These are phyloP conservation scores for Talaromyces wortmannii DNA, from an alignment of 495 filamentous ascomycete genomes.

Conservation along the genomic window DNA sequence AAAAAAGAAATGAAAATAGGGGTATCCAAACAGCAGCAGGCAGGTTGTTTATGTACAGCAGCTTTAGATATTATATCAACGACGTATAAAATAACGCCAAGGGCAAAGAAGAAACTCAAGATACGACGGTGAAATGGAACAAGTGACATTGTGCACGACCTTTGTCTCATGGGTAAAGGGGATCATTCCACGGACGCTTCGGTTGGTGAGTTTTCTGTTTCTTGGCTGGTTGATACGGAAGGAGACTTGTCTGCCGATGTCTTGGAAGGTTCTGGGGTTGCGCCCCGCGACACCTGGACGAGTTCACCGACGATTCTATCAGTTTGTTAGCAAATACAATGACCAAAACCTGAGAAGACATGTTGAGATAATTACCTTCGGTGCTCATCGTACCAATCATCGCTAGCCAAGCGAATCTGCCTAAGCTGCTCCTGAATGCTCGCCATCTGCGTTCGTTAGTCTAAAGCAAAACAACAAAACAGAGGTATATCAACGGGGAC, in stretches of 20 bases:
- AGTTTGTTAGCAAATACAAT: not conserved
- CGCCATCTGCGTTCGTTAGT: slow-evolving; percentile 29
- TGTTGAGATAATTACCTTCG: slow-evolving; percentile 22
- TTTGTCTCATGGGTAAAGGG: no score
- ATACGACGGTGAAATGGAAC: not conserved
- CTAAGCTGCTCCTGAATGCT: slow-evolving; percentile 48
- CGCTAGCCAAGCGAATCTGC: slow-evolving; percentile 35
- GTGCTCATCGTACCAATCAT: slow-evolving; percentile 41
- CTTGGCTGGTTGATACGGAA: not conserved
- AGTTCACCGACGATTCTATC: slow-evolving; percentile 36
- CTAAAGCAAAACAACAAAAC: slow-evolving; percentile 3
- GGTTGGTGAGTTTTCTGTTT: not conserved
- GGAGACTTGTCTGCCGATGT: not conserved
- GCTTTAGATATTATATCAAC: not conserved
- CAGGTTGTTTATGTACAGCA: not conserved
- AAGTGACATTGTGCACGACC: not conserved
- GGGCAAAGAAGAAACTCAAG: not conserved
- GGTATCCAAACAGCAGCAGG: not conserved
- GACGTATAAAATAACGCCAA: not conserved
- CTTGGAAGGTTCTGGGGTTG: slow-evolving; percentile 18
- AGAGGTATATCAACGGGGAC: slow-evolving; percentile 30
- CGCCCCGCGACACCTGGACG: slow-evolving; percentile 27
- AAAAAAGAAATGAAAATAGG: not conserved
- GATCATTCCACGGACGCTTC: not conserved
- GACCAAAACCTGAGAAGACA: not conserved